Conservation (phyloP, 2,329 filamentous ascomycete species). For the Purpureocillium takamizusanense region DNA sequence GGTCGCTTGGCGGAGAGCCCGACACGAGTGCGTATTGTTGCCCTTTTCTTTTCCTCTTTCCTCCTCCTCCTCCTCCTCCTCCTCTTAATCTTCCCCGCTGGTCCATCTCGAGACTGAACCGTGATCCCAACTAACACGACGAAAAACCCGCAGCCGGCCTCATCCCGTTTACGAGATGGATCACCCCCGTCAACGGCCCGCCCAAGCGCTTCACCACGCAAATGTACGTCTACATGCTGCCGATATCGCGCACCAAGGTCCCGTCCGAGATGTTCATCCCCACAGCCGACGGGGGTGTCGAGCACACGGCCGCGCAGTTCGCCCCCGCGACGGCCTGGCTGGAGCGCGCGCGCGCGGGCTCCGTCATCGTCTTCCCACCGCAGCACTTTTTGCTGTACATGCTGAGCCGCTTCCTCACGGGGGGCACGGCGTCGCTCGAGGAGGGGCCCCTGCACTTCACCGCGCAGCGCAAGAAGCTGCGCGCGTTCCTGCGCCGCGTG, state of each 20-base stretch:
- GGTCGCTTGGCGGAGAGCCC: conserved; percentile 43
- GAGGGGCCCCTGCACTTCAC: conserved; percentile 26
- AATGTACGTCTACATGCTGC: conserved; percentile 93
- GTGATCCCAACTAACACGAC: too few relatives aligned
- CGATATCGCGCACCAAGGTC: conserved; percentile 33
- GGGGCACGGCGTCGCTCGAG: conserved; percentile 17
- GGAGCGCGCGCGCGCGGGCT: conserved; percentile 46
- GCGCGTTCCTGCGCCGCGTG: conserved; percentile 39
- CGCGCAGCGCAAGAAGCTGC: conserved; percentile 41
- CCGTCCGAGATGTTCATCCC: conserved; percentile 50
- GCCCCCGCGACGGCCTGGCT: conserved; percentile 64
- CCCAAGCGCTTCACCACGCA: conserved; percentile 83
- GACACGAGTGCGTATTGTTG: conserved; percentile 49
- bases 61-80: background rate
- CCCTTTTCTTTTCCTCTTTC: background rate
- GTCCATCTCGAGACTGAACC: too few relatives aligned
- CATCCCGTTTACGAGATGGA: conserved; percentile 82
- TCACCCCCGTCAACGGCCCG: conserved; percentile 61
- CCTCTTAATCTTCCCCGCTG: too few relatives aligned
- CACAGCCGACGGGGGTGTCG: conserved; percentile 58
- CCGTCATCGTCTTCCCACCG: conserved; percentile 83
- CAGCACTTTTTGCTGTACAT: conserved; percentile 68
- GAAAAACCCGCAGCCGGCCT: conserved; percentile 59
- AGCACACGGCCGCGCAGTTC: conserved; percentile 69
- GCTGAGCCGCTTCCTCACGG: conserved; percentile 42